Conservation (phyloP, 495 filamentous ascomycete genomes). For the Aspergillus homomorphus region DNA sequence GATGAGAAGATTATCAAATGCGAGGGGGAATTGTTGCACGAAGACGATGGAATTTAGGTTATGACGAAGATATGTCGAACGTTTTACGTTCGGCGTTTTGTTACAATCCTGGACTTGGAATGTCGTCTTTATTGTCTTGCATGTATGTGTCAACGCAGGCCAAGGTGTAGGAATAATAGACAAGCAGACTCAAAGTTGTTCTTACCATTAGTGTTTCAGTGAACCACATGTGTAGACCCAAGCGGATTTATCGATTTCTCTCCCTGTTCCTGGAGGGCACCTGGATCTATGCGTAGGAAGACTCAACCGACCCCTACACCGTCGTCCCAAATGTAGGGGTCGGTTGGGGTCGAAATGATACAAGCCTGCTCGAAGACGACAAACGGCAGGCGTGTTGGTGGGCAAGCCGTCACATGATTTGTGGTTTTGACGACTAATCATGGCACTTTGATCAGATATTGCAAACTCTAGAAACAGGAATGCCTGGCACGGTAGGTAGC, state of each 20-base stretch:
- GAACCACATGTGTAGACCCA: background rate
- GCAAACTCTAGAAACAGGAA: background rate
- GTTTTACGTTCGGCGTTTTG: background rate
- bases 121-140: background rate
- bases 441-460: background rate
- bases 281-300: background rate
- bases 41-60: slow-evolving; percentile 20
- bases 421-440: background rate
- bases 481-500: no score
- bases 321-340: background rate
- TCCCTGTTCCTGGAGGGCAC: no score
- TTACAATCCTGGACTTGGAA: background rate
- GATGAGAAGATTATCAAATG: slow-evolving; percentile 19
- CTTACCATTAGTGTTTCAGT: background rate
- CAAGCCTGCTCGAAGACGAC: background rate
- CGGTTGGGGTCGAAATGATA: background rate
- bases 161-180: background rate
- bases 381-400: background rate
- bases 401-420: background rate
- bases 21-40: slow-evolving; percentile 18
- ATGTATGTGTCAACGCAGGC: background rate
- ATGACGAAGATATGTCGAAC: background rate
- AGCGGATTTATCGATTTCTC: no score
- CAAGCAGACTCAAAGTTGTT: background rate
- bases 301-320: background rate